Evolutionary conservation across 352 stramenopile genomes (phyloP).

Genomic region (Phytophthora pseudosyringae): DNA sequence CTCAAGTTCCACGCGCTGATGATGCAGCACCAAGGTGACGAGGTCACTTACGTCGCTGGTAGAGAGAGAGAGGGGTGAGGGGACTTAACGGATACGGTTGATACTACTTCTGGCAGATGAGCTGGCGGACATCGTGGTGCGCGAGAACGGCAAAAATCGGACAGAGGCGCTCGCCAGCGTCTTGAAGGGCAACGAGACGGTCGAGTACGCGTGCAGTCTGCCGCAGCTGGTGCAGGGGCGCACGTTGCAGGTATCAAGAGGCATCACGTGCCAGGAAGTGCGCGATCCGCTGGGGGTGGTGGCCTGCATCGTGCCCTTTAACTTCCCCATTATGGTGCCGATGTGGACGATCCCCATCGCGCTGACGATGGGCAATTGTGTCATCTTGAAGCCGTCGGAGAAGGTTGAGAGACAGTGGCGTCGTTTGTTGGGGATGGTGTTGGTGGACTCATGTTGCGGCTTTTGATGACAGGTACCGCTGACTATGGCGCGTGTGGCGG

Average conservation of each 20-base stretch:
- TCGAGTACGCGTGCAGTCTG: slow-evolving; percentile 96
- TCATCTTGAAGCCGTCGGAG: slow-evolving; percentile 98
- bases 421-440: not conserved
- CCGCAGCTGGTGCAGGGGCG: slow-evolving; percentile 93
- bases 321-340: slow-evolving; percentile 98
- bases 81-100: not conserved
- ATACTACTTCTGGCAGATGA: slow-evolving; percentile 55
- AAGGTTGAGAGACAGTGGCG: slow-evolving; percentile 75
- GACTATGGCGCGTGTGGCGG: slow-evolving; percentile 91
- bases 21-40: slow-evolving; percentile 71
- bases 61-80: not conserved
- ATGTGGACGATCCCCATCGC: slow-evolving; percentile 99
- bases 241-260: slow-evolving; percentile 81
- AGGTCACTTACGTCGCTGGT: not conserved
- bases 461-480: slow-evolving; percentile 70
- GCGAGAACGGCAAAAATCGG: slow-evolving; percentile 98
- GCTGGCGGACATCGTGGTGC: slow-evolving; percentile 93
- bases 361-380: slow-evolving; percentile 95
- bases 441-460: not conserved
- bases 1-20: slow-evolving; percentile 96
- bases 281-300: slow-evolving; percentile 94
- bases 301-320: slow-evolving; percentile 95
- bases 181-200: slow-evolving; percentile 97
- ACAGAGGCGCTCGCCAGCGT: slow-evolving; percentile 97
- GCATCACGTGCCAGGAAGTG: slow-evolving; percentile 94